Evolutionary conservation across 2,329 filamentous ascomycete genomes (phyloP), one percentile per base, ranked within the genome.

Genomic region (Colletotrichum melonis): DNA sequence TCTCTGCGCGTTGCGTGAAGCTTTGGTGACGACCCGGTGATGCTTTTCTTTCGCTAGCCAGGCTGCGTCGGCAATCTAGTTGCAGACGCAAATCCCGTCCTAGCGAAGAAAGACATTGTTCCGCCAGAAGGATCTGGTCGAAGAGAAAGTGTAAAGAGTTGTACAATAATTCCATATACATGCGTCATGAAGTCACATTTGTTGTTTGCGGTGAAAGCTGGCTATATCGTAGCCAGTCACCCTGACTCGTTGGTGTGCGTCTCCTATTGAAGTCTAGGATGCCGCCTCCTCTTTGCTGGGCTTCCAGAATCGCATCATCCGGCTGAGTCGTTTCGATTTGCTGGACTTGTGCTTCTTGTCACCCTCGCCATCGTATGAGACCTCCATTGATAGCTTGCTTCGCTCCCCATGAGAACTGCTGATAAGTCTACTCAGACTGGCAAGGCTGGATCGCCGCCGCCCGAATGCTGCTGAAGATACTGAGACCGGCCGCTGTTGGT

Each of bases 241-340:
- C 71, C 63, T 49, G 66, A 55, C 63, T 58, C 63, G 49, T 35
- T 60, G 49, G 38, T 28, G 38, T 67, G 58, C 26, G 28, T 22
- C 35, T 14, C 38, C 30, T 11, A 1, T 60, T 52, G 16, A 24
- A 46, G 63, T 35, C 65, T 77, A 81, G 46, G 81, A 66, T 42
- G 79, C 73, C 3, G 73, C 76, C 49, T 84, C 80, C 74, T 88
- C 87, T 78, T 88, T 91, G 42, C 19, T 49, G 11, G 87, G 86
- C 82, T 93, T 94, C 93, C 93, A 95, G 81, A 95, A 95, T 77
- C 92, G 91, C 87, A 95, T 91, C 84, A 95, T 87, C 64, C 92
- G 92, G 80, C 93, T 93, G 49, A 95, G 83, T 35, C 93, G 89
- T 80, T 91, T 93, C 49, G 90, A 86, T 80, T 91, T 93, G 85